These are phyloP conservation scores for Fusarium liriodendri DNA, from an alignment of 2,329 filamentous ascomycete genomes.

Conservation along the genomic window DNA sequence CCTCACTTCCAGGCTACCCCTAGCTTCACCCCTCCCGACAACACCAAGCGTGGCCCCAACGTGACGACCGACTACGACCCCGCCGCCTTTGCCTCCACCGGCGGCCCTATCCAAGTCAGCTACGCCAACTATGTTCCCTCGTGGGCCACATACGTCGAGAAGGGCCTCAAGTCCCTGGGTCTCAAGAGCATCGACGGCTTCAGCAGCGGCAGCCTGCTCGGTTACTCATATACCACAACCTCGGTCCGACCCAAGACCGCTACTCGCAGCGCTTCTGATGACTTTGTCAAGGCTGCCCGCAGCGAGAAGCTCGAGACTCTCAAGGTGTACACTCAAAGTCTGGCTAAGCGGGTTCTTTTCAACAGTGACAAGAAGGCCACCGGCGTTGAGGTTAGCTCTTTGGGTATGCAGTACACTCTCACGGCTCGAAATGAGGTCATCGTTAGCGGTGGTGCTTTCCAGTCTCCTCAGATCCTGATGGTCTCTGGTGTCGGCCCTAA, in stretches of 20 bases:
- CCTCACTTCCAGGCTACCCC: conserved; percentile 43
- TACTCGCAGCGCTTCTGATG: conserved; percentile 42
- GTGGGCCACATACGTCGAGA: conserved; percentile 35
- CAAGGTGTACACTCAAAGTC: conserved; percentile 53
- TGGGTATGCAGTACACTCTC: conserved; percentile 27
- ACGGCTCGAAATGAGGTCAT: conserved; percentile 35
- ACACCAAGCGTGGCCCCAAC: conserved; percentile 28
- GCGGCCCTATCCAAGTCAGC: conserved; percentile 42
- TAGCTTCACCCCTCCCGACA: conserved; percentile 42
- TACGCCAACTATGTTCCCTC: conserved; percentile 42
- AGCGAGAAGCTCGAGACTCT: conserved; percentile 46
- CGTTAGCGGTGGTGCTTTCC: conserved; percentile 29
- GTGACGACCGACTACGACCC: conserved; percentile 43
- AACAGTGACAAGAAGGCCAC: conserved; percentile 52
- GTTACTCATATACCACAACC: conserved; percentile 40
- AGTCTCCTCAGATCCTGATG: conserved; percentile 37
- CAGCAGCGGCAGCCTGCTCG: conserved; percentile 37
- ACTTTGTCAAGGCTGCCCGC: conserved; percentile 43
- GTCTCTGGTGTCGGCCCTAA: conserved; percentile 36
- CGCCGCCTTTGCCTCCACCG: conserved; percentile 36
- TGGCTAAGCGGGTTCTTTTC: conserved; percentile 60
- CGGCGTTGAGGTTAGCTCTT: conserved; percentile 47
- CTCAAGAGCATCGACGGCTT: conserved; percentile 38
- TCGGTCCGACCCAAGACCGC: conserved; percentile 32
- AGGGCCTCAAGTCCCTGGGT: conserved; percentile 43